Conservation (phyloP, 768 basidiomycete species). For the Trametes villosa region DNA sequence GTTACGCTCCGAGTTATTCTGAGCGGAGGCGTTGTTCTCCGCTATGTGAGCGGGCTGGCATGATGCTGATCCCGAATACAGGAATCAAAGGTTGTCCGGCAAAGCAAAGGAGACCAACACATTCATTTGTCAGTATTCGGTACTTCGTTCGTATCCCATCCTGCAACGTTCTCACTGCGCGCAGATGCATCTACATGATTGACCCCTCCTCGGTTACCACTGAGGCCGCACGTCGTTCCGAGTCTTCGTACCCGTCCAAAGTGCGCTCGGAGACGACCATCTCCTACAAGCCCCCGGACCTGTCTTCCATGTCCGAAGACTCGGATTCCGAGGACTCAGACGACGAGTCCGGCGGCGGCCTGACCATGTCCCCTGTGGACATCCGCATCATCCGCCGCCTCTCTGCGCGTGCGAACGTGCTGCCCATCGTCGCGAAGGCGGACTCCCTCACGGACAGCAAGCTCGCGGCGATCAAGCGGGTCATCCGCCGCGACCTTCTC, state of each 20-base stretch:
- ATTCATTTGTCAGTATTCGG: conserved; percentile 73
- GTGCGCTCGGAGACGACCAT: conserved; percentile 72
- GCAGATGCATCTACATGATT: conserved; percentile 83
- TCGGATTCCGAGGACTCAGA: conserved; percentile 55
- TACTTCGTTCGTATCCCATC: conserved; percentile 22
- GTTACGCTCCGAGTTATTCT: too few relatives aligned
- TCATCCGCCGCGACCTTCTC: conserved; percentile 68
- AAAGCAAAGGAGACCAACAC: conserved; percentile 88
- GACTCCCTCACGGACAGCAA: conserved; percentile 86
- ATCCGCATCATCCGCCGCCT: conserved; percentile 80
- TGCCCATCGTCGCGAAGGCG: conserved; percentile 79
- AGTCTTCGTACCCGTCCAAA: conserved; percentile 53
- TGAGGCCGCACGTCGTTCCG: conserved; percentile 51
- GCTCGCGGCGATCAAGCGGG: conserved; percentile 69
- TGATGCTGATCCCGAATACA: conserved; percentile 33
- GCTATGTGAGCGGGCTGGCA: not conserved
- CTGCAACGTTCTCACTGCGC: conserved; percentile 23
- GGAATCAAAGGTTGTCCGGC: conserved; percentile 89
- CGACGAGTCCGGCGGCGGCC: conserved; percentile 50
- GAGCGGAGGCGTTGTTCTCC: not conserved
- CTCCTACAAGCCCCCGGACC: conserved; percentile 56
- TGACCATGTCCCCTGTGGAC: conserved; percentile 78
- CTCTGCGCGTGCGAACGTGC: conserved; percentile 73
- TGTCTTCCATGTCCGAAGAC: conserved; percentile 52
- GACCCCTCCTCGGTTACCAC: conserved; percentile 76